phyloP scores from a whole-genome alignment of 2,329 filamentous ascomycete genomes.

The Coniochaeta ligniaria region DNA sequence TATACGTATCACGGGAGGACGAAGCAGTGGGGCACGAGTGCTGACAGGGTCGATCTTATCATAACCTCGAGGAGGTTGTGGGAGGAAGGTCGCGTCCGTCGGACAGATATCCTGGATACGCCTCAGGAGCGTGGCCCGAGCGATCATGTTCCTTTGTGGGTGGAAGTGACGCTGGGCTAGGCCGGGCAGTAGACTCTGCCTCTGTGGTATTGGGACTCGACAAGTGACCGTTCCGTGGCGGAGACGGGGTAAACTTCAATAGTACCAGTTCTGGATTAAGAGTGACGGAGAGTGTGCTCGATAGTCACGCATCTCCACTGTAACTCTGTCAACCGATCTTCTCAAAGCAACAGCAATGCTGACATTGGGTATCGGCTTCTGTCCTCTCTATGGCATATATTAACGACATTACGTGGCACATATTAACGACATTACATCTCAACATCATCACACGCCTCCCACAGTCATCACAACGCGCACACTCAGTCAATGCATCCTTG shows the following conservation, averaged over 20 bases:
- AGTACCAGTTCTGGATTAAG: too few species aligned
- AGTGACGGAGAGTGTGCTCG: too few species aligned
- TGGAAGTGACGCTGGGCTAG: slow-evolving; percentile 14
- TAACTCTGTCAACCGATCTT: too few species aligned
- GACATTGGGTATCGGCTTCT: too few species aligned
- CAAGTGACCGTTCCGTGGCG: too few species aligned
- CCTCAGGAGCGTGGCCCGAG: slow-evolving; percentile 39
- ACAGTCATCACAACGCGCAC: not conserved
- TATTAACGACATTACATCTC: too few species aligned
- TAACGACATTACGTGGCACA: too few species aligned
- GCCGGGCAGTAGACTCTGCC: not conserved
- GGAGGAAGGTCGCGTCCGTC: slow-evolving; percentile 12
- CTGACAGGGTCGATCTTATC: slow-evolving; percentile 46
- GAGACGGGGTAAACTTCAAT: too few species aligned
- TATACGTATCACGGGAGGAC: slow-evolving; percentile 42
- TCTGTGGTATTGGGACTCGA: not conserved
- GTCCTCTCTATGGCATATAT: too few species aligned
- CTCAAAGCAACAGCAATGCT: too few species aligned
- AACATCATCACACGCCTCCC: too few species aligned
- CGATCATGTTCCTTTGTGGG: slow-evolving; percentile 46
- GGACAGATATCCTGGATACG: slow-evolving; percentile 25
- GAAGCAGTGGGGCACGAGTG: slow-evolving; percentile 38
- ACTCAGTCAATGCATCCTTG: not conserved
- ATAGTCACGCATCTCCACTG: too few species aligned
- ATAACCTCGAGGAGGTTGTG: slow-evolving; percentile 31